Base-by-base conservation (phyloP, 805 yeast genomes). In the Monosporozyma aquatica region DNA sequence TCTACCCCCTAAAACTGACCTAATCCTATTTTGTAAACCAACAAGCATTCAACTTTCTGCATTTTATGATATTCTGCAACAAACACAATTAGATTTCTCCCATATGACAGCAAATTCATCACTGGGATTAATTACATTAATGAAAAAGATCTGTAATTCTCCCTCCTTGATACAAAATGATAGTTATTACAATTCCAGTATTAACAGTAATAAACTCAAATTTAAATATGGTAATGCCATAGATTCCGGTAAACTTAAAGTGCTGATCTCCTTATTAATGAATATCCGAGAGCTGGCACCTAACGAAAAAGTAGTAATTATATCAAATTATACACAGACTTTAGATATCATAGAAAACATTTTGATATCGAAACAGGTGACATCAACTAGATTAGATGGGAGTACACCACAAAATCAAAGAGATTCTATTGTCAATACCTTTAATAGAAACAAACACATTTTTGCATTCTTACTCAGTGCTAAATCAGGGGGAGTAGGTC, bases 401-500 rank as follows among this genome's bases (percentile, higher is more conserved):
- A 69, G 84, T 1, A 86, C 95, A 0, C 82, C 87, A 0, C 71
- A 77, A 24, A 76, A 74, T 29, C 67, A 71, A 37, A 66, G 98
- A 29, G 82, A 78, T 44, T 59, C 69, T 4, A 64, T 84, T 14
- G 95, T 92, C 1, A 72, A 71, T 13, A 64, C 72, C 10, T 90
- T 90, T 62, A 89, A 89, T 56, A 70, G 60, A 17, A 45, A 70
- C 0, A 56, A 68, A 2, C 60, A 68, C 4, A 55, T 60, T 27
- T 76, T 82, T 55, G 81, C 80, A 0, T 87, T 92, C 50, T 62
- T 92, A 10, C 62, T 92, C 10, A 85, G 95, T 3, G 82, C 96
- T 0, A 86, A 87, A 59, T 80, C 95, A 4, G 98, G 98, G 3
- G 98, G 98, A 0, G 80, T 83, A 46, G 98, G 98, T 0, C 67